phyloP scores from a whole-genome alignment of 2,329 filamentous ascomycete species.

The Tolypocladium ophioglossoides region DNA sequence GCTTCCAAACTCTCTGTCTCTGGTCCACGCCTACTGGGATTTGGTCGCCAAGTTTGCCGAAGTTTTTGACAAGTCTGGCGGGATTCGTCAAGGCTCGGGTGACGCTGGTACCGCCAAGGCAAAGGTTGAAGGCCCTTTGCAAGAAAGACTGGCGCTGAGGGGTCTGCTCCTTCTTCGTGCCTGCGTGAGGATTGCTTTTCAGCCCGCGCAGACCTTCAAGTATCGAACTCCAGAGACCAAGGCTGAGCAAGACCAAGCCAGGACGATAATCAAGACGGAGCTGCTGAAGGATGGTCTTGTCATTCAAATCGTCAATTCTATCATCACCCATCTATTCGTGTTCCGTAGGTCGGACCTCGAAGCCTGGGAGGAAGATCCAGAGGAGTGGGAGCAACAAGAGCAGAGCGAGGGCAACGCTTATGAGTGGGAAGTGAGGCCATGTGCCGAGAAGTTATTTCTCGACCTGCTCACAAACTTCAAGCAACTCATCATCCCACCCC shows the following conservation, averaged over 20 bases:
- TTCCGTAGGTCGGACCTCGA: slow-evolving; percentile 78
- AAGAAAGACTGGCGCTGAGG: slow-evolving; percentile 73
- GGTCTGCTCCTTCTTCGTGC: slow-evolving; percentile 73
- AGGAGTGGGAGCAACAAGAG: slow-evolving; percentile 90
- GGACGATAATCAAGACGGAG: slow-evolving; percentile 57
- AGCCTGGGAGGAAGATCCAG: slow-evolving; percentile 88
- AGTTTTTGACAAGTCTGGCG: slow-evolving; percentile 53
- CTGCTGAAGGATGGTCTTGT: slow-evolving; percentile 71
- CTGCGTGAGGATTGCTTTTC: slow-evolving; percentile 78
- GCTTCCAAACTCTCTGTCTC: slow-evolving; percentile 66
- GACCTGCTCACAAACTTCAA: slow-evolving; percentile 88
- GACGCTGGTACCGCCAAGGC: slow-evolving; percentile 30
- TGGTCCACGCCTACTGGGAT: slow-evolving; percentile 78
- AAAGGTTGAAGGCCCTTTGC: slow-evolving; percentile 49
- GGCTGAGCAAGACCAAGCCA: slow-evolving; percentile 62
- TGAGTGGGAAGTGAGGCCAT: slow-evolving; percentile 87
- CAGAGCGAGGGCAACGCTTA: slow-evolving; percentile 76
- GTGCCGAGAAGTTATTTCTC: slow-evolving; percentile 86
- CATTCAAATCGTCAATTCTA: slow-evolving; percentile 68
- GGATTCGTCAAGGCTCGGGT: slow-evolving; percentile 35
- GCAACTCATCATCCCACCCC: slow-evolving; percentile 63
- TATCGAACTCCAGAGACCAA: slow-evolving; percentile 67
- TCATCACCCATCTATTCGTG: slow-evolving; percentile 81
- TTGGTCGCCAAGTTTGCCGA: slow-evolving; percentile 69
- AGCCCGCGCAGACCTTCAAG: slow-evolving; percentile 71